Evolutionary conservation across 352 stramenopile genomes (phyloP).

Genomic region (Halophytophthora batemanensis): DNA sequence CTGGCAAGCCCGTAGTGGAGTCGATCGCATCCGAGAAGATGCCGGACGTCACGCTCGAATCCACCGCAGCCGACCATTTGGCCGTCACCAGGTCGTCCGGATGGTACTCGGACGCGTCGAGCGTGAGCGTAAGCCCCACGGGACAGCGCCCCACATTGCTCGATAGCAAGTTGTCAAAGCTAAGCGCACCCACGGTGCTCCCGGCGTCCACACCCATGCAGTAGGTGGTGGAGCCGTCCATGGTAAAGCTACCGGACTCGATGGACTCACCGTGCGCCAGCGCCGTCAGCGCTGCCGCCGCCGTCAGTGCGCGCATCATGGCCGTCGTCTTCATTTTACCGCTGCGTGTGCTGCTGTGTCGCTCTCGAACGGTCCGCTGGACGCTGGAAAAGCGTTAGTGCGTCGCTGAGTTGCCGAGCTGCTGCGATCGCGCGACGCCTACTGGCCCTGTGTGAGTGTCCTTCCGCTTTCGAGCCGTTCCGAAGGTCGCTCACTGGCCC

Average conservation of each 20-base stretch:
- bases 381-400: slow-evolving; percentile 21
- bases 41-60: slow-evolving; percentile 29
- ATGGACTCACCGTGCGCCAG: slow-evolving; percentile 29
- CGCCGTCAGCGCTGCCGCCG: not conserved
- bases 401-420: no score
- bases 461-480: no score
- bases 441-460: no score
- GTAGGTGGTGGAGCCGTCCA: slow-evolving; percentile 68
- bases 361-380: slow-evolving; percentile 5
- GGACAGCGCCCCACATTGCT: slow-evolving; percentile 58
- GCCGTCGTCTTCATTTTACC: not conserved
- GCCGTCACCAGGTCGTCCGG: slow-evolving; percentile 47
- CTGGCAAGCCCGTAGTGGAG: slow-evolving; percentile 27
- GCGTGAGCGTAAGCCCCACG: slow-evolving; percentile 42
- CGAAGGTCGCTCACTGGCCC: no score
- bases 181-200: slow-evolving; percentile 26
- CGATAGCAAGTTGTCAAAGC: slow-evolving; percentile 40
- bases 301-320: slow-evolving; percentile 26
- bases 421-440: no score
- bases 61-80: slow-evolving; percentile 44
- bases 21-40: slow-evolving; percentile 71
- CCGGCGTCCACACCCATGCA: slow-evolving; percentile 49
- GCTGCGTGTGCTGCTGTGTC: not conserved
- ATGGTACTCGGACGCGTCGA: slow-evolving; percentile 39
- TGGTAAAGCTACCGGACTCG: slow-evolving; percentile 58